A percentile compares a stretch with the other conserved stretches of the same genome.
phyloP scores from a whole-genome alignment of 306 rosid species.

The Begonia peltatifolia region DNA sequence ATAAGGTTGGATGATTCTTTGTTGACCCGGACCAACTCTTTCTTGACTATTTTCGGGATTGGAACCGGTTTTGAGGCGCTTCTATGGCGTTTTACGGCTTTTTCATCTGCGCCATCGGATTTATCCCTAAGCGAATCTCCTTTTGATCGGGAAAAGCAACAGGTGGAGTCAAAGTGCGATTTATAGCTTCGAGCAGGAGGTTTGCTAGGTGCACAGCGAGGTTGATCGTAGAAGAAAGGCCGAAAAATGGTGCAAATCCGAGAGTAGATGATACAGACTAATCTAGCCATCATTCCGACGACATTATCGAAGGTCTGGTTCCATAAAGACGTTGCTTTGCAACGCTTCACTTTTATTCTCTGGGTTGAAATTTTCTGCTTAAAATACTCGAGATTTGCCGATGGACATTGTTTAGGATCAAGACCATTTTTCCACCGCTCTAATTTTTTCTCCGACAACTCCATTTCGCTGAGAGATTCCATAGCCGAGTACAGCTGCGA shows the following conservation, averaged over 20 bases:
- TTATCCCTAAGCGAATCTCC: not conserved
- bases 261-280: conserved; percentile 29
- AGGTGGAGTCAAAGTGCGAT: not conserved
- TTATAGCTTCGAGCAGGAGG: not conserved
- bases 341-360: conserved; percentile 28
- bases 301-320: conserved; percentile 31
- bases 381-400: conserved; percentile 23
- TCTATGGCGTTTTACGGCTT: conserved; percentile 6
- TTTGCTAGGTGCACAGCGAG: not conserved
- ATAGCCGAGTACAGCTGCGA: conserved; percentile 22
- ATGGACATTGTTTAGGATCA: conserved; percentile 8
- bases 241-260: conserved; percentile 32
- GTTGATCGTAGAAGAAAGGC: conserved; percentile 11
- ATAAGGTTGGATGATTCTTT: not conserved
- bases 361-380: conserved; percentile 13
- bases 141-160: not conserved
- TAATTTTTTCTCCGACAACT: conserved; percentile 29
- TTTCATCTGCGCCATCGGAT: not conserved
- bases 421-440: conserved; percentile 17
- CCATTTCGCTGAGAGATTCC: conserved; percentile 33
- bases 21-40: conserved; percentile 7
- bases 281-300: conserved; percentile 35
- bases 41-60: not conserved
- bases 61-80: conserved; percentile 8
- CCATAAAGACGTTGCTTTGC: conserved; percentile 56